A percentile compares a stretch with the other conserved stretches of the same genome.
phyloP scores from a whole-genome alignment of 192 early-diverging fungal species.

The Diversispora eburnea region DNA sequence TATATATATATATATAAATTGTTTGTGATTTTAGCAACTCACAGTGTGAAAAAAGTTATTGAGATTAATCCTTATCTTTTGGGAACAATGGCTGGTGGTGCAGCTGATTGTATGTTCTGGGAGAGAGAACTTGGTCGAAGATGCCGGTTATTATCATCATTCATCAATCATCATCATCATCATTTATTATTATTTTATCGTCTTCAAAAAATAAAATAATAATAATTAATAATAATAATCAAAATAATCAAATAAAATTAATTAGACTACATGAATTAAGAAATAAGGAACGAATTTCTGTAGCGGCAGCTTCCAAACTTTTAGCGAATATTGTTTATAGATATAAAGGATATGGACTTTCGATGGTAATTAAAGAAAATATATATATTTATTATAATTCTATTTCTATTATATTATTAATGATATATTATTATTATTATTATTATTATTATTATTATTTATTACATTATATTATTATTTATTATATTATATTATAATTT shows the following conservation, averaged over 20 bases:
- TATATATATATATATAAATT: slow-evolving; percentile 5
- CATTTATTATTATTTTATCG: neutral
- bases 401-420: neutral
- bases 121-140: slow-evolving; percentile 93
- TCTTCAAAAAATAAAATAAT: neutral
- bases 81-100: slow-evolving; percentile 99
- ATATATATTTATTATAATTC: neutral
- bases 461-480: no score
- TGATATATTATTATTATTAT: neutral
- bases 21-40: slow-evolving; percentile 60
- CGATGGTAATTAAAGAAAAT: slow-evolving; percentile 70
- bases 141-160: slow-evolving; percentile 51
- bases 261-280: slow-evolving; percentile 84
- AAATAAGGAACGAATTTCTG: slow-evolving; percentile 98
- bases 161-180: neutral
- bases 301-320: slow-evolving; percentile 96
- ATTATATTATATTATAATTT: neutral
- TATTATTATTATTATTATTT: no score
- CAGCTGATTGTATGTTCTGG: slow-evolving; percentile 98
- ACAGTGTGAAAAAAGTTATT: slow-evolving; percentile 97
- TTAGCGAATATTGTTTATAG: slow-evolving; percentile 94
- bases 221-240: neutral
- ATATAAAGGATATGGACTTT: slow-evolving; percentile 98
- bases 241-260: slow-evolving; percentile 22
- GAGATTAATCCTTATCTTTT: slow-evolving; percentile 98